Evolutionary conservation across 2,329 filamentous ascomycete species (phyloP).

Genomic region (Chrysosporium queenslandicum): DNA sequence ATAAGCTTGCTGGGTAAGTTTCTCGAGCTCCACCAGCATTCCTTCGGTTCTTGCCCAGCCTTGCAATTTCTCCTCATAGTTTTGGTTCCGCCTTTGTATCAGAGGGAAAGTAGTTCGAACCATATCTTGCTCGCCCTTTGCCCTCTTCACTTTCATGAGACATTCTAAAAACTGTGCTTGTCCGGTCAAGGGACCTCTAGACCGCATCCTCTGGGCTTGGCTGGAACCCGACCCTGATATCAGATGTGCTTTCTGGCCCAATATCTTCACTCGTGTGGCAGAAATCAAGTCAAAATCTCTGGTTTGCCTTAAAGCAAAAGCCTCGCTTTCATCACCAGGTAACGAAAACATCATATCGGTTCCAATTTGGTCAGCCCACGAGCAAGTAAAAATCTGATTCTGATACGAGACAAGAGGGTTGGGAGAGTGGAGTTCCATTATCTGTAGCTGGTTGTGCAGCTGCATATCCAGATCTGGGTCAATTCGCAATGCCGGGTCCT

Average conservation of each 20-base stretch:
- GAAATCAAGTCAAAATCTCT: constrained; percentile 59
- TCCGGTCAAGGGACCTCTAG: constrained; percentile 27
- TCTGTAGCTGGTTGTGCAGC: constrained; percentile 50
- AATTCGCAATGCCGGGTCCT: constrained; percentile 13
- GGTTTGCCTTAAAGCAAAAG: constrained; percentile 35
- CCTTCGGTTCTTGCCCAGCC: constrained; percentile 34
- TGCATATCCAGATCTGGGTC: constrained; percentile 17
- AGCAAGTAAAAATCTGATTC: constrained; percentile 65
- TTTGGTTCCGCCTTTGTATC: constrained; percentile 24
- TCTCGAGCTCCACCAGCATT: constrained; percentile 29
- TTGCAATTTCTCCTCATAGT: constrained; percentile 25
- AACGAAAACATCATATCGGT: constrained; percentile 66
- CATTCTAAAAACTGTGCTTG: constrained; percentile 53
- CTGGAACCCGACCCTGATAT: constrained; percentile 34
- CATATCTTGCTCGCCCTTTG: constrained; percentile 54
- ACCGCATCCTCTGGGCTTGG: constrained; percentile 4
- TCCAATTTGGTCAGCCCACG: constrained; percentile 74
- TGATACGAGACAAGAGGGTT: constrained; percentile 73
- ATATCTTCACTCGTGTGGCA: constrained; percentile 59
- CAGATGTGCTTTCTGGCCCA: constrained; percentile 55
- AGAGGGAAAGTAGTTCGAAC: constrained; percentile 48
- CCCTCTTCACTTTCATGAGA: constrained; percentile 54
- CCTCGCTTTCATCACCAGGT: constrained; percentile 41
- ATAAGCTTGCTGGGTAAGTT: constrained; percentile 28
- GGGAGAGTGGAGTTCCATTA: constrained; percentile 67